phyloP scores from a whole-genome alignment of 176 grass and related monocot species.

The Calamus simplicifolius region DNA sequence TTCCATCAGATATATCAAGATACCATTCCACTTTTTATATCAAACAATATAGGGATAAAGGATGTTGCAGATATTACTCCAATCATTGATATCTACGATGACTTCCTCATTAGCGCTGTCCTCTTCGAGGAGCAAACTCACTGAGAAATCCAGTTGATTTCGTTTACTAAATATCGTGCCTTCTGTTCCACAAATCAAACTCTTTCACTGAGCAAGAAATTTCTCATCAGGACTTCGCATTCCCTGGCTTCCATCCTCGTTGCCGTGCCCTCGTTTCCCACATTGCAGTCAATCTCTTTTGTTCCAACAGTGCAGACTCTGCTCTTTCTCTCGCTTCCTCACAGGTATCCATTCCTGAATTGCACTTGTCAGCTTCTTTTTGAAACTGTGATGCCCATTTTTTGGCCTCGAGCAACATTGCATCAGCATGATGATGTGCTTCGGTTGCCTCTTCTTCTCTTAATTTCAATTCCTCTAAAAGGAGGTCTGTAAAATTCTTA shows the following conservation, averaged over 20 bases:
- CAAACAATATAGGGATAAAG: no score
- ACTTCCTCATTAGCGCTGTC: no score
- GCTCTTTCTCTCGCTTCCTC: constrained; percentile 89
- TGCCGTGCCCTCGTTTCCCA: constrained; percentile 73
- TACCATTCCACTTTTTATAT: no score
- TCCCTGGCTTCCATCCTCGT: constrained; percentile 56
- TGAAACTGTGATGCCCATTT: constrained; percentile 92
- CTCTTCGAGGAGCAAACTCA: no score
- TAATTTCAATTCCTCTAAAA: constrained; percentile 73
- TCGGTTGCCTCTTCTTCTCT: constrained; percentile 71
- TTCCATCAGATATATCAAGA: no score
- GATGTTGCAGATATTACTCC: no score
- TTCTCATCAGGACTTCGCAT: constrained; percentile 19
- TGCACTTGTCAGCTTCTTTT: constrained; percentile 98
- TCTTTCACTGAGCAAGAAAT: no score
- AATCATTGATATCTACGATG: no score
- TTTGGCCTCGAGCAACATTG: constrained; percentile 78
- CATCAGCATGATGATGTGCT: constrained; percentile 71
- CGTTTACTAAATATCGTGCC: no score
- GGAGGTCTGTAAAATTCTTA: constrained; percentile 68
- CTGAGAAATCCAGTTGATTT: no score
- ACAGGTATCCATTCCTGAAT: constrained; percentile 93
- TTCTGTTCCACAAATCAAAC: no score
- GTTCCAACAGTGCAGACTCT: constrained; percentile 32
- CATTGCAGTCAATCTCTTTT: constrained; percentile 65